Conservation (phyloP, 2,329 filamentous ascomycete genomes). For the Orbilia blumenaviensis region DNA sequence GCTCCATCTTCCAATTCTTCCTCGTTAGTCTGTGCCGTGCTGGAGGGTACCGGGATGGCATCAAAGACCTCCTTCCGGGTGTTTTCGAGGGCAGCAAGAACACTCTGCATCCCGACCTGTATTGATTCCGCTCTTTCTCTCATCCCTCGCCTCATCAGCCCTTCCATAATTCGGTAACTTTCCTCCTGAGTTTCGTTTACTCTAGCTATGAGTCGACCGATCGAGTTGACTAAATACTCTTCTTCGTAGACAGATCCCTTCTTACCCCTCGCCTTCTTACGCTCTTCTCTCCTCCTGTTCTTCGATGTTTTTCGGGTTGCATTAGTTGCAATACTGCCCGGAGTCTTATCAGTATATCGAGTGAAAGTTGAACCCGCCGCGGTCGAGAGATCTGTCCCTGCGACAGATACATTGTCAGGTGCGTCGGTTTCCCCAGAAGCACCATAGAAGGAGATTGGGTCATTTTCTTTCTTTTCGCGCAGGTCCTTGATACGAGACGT, state of each 20-base stretch:
- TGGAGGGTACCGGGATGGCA: constrained; percentile 55
- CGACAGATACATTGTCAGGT: constrained; percentile 91
- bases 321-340: constrained; percentile 75
- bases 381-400: constrained; percentile 83
- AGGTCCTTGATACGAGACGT: constrained; percentile 86
- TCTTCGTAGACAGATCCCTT: constrained; percentile 98
- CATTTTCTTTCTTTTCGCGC: constrained; percentile 78
- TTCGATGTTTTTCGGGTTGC: constrained; percentile 83
- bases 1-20: constrained; percentile 55
- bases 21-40: constrained; percentile 54
- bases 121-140: constrained; percentile 83
- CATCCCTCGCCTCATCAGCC: constrained; percentile 82
- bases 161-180: constrained; percentile 76
- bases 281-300: constrained; percentile 87
- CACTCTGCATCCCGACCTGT: constrained; percentile 76
- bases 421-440: constrained; percentile 71
- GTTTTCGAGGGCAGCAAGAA: constrained; percentile 67
- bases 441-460: constrained; percentile 75
- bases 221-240: constrained; percentile 91
- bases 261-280: constrained; percentile 91
- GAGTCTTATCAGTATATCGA: constrained; percentile 79
- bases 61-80: constrained; percentile 76
- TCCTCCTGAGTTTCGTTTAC: constrained; percentile 78
- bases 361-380: constrained; percentile 87
- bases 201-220: constrained; percentile 82